These are phyloP conservation scores for Collybia nuda DNA, from an alignment of 768 basidiomycete genomes.

Conservation along the genomic window DNA sequence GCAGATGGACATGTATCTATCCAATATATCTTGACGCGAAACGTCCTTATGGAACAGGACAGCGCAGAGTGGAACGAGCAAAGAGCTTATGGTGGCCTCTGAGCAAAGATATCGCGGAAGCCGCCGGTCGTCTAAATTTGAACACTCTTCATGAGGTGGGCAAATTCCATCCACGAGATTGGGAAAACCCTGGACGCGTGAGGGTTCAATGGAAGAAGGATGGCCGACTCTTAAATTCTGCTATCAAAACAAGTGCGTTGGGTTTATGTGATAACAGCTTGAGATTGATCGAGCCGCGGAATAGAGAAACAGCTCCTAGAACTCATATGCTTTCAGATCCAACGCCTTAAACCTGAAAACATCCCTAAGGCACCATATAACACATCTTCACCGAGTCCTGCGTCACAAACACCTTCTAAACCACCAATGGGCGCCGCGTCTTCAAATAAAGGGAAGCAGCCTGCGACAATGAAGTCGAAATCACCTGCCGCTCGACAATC, in stretches of 20 bases:
- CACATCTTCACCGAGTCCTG: constrained; percentile 21
- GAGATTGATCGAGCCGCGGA: neutral
- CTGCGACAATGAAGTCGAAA: constrained; percentile 44
- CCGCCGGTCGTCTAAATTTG: constrained; percentile 73
- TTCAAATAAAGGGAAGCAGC: constrained; percentile 52
- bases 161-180: constrained; percentile 92
- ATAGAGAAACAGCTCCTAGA: constrained; percentile 81
- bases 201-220: constrained; percentile 92
- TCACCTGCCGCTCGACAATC: constrained; percentile 29
- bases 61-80: constrained; percentile 75
- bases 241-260: constrained; percentile 74
- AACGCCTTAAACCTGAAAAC: constrained; percentile 68
- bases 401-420: constrained; percentile 27
- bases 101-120: constrained; percentile 89
- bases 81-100: constrained; percentile 94
- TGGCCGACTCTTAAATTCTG: constrained; percentile 59
- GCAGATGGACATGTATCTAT: constrained; percentile 94
- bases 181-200: constrained; percentile 97
- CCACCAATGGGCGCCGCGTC: constrained; percentile 28
- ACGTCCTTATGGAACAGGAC: constrained; percentile 79
- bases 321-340: constrained; percentile 72
- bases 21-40: constrained; percentile 98
- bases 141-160: constrained; percentile 85
- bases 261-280: constrained; percentile 1
- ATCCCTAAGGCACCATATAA: constrained; percentile 66